These are phyloP conservation scores for Neonectria neomacrospora DNA, from an alignment of 2,329 filamentous ascomycete genomes.

Conservation along the genomic window DNA sequence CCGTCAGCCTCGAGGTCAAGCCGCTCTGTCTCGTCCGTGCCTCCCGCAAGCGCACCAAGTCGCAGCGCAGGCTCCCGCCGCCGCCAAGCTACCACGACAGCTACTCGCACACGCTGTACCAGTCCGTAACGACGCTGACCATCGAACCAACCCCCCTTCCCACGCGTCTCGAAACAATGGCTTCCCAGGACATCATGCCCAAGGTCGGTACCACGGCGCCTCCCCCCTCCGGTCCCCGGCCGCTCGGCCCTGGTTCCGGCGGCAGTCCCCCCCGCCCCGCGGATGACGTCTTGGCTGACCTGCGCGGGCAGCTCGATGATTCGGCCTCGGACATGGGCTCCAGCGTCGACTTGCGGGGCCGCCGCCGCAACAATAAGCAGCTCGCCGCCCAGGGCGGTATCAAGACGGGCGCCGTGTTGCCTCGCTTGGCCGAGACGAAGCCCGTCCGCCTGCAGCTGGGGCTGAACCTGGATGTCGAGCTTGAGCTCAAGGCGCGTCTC, in stretches of 20 bases:
- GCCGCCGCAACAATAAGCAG: slow-evolving; percentile 38
- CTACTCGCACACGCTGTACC: slow-evolving; percentile 28
- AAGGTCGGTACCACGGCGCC: slow-evolving; percentile 35
- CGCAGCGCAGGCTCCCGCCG: slow-evolving; percentile 19
- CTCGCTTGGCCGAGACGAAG: slow-evolving; percentile 36
- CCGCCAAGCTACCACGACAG: slow-evolving; percentile 34
- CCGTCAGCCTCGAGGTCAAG: slow-evolving; percentile 32
- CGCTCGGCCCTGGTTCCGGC: slow-evolving; percentile 17
- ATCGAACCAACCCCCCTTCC: slow-evolving; percentile 34
- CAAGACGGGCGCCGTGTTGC: slow-evolving; percentile 33
- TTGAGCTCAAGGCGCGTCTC: slow-evolving; percentile 35
- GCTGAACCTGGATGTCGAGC: slow-evolving; percentile 35
- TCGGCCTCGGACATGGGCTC: slow-evolving; percentile 35
- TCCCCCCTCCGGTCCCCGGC: slow-evolving; percentile 18
- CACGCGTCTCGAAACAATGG: slow-evolving; percentile 33
- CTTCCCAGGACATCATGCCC: slow-evolving; percentile 31
- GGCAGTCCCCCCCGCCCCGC: slow-evolving; percentile 29
- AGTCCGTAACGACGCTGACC: slow-evolving; percentile 31
- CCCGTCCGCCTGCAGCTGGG: slow-evolving; percentile 33
- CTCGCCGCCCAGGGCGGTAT: slow-evolving; percentile 31
- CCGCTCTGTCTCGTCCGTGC: slow-evolving; percentile 35
- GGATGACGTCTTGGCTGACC: slow-evolving; percentile 34
- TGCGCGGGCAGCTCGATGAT: slow-evolving; percentile 36
- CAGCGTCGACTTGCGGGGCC: slow-evolving; percentile 35
- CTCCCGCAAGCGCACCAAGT: slow-evolving; percentile 27